Evolutionary conservation across 345 rosid species (phyloP).

Genomic region (Syzygium aqueum): DNA sequence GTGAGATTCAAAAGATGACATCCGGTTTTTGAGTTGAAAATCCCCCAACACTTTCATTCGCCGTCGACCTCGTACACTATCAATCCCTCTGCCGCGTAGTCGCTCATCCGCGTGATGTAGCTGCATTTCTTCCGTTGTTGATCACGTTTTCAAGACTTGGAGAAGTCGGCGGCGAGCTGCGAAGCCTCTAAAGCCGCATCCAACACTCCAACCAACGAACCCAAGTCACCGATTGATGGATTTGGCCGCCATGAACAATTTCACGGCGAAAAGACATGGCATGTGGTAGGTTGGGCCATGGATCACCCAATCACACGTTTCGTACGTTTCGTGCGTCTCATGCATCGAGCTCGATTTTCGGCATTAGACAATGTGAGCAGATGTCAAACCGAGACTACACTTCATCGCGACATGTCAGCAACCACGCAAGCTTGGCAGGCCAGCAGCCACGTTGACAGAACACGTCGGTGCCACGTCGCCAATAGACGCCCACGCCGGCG

Average conservation of each 20-base stretch:
- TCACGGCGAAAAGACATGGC: not conserved
- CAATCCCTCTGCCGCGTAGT: not conserved
- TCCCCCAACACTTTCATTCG: not conserved
- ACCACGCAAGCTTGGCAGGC: not conserved
- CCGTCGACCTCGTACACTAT: not conserved
- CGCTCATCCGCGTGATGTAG: not conserved
- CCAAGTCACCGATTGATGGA: not conserved
- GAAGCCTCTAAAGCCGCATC: not conserved
- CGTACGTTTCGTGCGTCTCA: not conserved
- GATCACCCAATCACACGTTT: not conserved
- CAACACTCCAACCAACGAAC: not conserved
- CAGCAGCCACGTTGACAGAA: no score
- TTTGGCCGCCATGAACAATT: not conserved
- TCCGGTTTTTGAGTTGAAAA: not conserved
- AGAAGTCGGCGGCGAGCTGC: no score
- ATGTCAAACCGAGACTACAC: not conserved
- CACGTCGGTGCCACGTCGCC: not conserved
- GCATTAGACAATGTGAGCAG: rapidly evolving
- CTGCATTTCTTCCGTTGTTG: not conserved
- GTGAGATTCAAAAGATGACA: not conserved
- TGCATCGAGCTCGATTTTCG: not conserved
- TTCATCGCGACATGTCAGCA: not conserved
- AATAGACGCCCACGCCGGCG: not conserved
- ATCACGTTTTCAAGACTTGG: no score
- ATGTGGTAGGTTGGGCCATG: rapidly evolving